phyloP scores from a whole-genome alignment of 257 asterid genomes.

The Ajuga chamaepitys region DNA sequence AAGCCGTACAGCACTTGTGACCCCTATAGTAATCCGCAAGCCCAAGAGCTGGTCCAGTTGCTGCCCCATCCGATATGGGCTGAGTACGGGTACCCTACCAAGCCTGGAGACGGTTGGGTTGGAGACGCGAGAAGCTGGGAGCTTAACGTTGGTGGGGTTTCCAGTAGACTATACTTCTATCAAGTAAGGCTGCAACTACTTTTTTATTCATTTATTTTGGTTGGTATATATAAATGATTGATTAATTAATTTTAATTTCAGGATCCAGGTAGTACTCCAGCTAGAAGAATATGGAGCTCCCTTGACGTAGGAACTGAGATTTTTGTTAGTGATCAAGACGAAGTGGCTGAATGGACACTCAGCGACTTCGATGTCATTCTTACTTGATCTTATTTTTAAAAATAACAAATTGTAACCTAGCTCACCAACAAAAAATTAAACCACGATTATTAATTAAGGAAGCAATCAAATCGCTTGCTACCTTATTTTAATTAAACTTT shows the following conservation, averaged over 20 bases:
- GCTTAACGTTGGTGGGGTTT: slow-evolving; percentile 70
- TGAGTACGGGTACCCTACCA: slow-evolving; percentile 63
- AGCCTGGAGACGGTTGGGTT: slow-evolving; percentile 54
- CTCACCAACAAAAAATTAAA: not conserved
- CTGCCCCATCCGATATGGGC: slow-evolving; percentile 70
- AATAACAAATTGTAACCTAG: not conserved
- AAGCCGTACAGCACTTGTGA: slow-evolving; percentile 50
- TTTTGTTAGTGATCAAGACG: slow-evolving; percentile 55
- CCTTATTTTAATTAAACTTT: too few species aligned
- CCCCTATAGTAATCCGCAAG: slow-evolving; percentile 66
- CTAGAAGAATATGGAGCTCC: slow-evolving; percentile 72
- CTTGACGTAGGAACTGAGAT: slow-evolving; percentile 75
- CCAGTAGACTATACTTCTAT: slow-evolving; percentile 57
- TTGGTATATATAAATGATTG: not conserved
- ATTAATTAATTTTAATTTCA: slow-evolving; percentile 7
- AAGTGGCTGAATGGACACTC: slow-evolving; percentile 73
- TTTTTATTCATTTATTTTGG: not conserved
- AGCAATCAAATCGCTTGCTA: not conserved
- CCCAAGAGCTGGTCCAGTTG: slow-evolving; percentile 60
- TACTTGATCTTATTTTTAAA: slow-evolving; percentile 11
- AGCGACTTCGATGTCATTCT: slow-evolving; percentile 59
- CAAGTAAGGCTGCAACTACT: slow-evolving; percentile 22
- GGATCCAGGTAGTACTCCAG: slow-evolving; percentile 62
- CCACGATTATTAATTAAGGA: not conserved
- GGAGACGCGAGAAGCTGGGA: slow-evolving; percentile 52